phyloP scores from a whole-genome alignment of 306 rosid genomes.

The Luffa aegyptiaca region DNA sequence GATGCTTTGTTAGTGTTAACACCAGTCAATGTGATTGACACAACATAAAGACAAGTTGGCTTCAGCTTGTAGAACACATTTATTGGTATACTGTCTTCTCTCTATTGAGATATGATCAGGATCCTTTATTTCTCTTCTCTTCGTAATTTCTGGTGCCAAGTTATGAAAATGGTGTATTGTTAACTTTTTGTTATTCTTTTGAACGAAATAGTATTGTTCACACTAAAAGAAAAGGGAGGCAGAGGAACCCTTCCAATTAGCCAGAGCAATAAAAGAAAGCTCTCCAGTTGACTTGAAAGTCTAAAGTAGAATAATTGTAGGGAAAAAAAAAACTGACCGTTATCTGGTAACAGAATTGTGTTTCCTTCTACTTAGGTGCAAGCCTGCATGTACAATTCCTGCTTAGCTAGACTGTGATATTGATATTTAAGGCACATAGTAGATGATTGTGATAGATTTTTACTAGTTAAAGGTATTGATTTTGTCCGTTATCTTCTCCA shows the following conservation, averaged over 20 bases:
- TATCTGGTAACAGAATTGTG: neutral
- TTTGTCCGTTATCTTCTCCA: neutral
- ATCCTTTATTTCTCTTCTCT: neutral
- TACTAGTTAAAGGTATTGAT: neutral
- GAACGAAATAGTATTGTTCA: neutral
- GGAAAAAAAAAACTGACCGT: neutral
- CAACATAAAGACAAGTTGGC: neutral
- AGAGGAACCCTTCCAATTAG: neutral
- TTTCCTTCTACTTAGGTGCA: neutral
- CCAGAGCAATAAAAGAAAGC: neutral
- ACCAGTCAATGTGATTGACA: neutral
- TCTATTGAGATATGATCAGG: neutral
- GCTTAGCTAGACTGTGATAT: neutral
- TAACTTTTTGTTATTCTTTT: neutral
- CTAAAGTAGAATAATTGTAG: neutral
- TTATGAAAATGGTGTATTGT: neutral
- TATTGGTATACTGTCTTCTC: neutral
- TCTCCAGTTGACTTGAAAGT: neutral
- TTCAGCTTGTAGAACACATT: neutral
- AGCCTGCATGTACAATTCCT: neutral
- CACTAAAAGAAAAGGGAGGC: neutral
- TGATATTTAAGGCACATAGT: neutral
- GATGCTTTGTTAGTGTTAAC: neutral
- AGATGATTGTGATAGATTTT: neutral
- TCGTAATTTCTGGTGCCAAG: neutral